Base-by-base conservation (phyloP, 257 asterid genomes). In the Rauvolfia tetraphylla region DNA sequence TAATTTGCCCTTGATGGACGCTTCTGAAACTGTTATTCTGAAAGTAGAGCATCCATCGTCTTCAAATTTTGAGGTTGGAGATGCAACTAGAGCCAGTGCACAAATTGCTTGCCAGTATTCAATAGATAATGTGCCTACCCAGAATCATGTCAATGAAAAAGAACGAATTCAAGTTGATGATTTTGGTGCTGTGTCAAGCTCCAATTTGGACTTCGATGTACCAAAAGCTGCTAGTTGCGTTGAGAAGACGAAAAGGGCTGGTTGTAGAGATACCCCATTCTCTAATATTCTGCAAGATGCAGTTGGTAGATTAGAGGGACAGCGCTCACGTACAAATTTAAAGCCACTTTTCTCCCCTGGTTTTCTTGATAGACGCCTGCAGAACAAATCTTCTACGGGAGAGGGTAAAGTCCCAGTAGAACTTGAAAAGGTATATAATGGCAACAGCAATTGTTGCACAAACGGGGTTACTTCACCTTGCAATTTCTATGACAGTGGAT, bases 341-440 rank as follows among this genome's bases (percentile, higher is more conserved):
- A 91, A 87, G 84, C 96, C 98, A 11, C 77, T 86, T 31, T 81
- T 91, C 44, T 34, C 81, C 69, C 87, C 87, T 27, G 97, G 97
- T 31, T 93, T 91, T 84, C 93, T 88, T 58, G 90, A 78, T 56
- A 92, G 83, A 74, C 81, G 65, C 31, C 81, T 81, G 31, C 79
- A 74, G 59, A 81, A 59, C 67, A 83, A 58, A 79, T 51, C 51
- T 67, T 70, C 41, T 17, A 77, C 78, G 78, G 78, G 68, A 49
- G 81, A 71, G 44, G 75, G 62, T 68, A 63, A 69, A 79, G 76
- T 18, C 65, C 53, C 84, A 14, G 68, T 59, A 15, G 76, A 72
- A 68, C 33, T 49, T 36, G 14, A 48, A 53, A 12, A 22, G 63
- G 49, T 81, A 22, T 74, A 81, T 0, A 20, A n/a, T 29, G 25